Evolutionary conservation across 108 stramenopile species (phyloP), one percentile per base, ranked within the genome.

Genomic region (Schizochytrium sp.): DNA sequence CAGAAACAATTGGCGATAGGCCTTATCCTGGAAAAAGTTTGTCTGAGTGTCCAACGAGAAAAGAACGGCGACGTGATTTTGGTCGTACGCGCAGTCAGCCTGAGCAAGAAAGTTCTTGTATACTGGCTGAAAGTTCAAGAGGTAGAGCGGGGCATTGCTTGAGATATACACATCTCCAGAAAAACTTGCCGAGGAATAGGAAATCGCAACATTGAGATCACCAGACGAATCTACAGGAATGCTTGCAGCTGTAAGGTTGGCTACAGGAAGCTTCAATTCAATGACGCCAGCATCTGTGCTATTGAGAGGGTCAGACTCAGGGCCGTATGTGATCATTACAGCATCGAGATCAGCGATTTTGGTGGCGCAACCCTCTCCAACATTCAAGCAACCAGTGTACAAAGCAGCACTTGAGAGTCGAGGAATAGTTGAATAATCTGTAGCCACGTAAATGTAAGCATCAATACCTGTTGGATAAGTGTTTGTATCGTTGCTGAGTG

Each of bases 11-110:
- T 83, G 76, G 76, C 50, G 53, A 53, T 83, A 83, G 53, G 76
- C 76, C 76, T 83, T 83, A 2, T 83, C 76, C 53, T 83, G 76
- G 53, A 83, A 83, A 28, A 83, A 50, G 2, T 7, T n/a, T 47
- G 19, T 28, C 47, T 55, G 76, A 40, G 76, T 28, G 0, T 83
- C 76, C n/a, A 19, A 38, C 10, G 76, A 83, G 55, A 83, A 83
- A 53, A 83, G 47, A 17, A 83, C 50, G 47, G 76, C 76, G 53
- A 28, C 76, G 28, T 55, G 19, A n/a, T 42, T 83, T 7, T 38
- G 64, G 0, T 38, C 44, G 64, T 69, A 69, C 42, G 64, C 28
- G 64, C 64, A 69, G 28, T 38, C 64, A 44, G 64, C 42, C 64
- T 69, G 42, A 44, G 64, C 64, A 15, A 44, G 42, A 44, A 69